Percentiles rank a stretch among this genome's conserved stretches.
These are phyloP conservation scores for Glebionis coronaria DNA, from an alignment of 129 eudicot species.

Conservation along the genomic window DNA sequence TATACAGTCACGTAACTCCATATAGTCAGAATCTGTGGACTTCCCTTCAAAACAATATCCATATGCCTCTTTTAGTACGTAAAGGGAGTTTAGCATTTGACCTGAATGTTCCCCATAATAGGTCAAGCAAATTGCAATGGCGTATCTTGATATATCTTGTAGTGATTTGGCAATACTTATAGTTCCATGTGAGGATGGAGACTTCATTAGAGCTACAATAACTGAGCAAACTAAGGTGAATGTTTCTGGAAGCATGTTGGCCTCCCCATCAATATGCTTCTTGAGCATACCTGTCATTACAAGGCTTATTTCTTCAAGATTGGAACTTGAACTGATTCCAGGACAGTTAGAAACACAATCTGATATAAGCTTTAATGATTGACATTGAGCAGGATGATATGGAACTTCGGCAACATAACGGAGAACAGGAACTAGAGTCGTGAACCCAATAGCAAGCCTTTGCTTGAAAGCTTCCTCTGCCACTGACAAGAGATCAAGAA, in stretches of 20 bases:
- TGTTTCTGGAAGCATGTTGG: constrained; percentile 77
- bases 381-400: constrained; percentile 76
- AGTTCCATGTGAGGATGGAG: constrained; percentile 60
- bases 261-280: constrained; percentile 65
- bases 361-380: constrained; percentile 58
- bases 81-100: constrained; percentile 64
- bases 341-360: constrained; percentile 68
- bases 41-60: constrained; percentile 45
- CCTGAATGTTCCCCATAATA: constrained; percentile 35
- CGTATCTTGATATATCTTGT: constrained; percentile 55
- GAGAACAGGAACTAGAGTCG: constrained; percentile 72
- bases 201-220: constrained; percentile 71
- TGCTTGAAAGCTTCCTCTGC: constrained; percentile 70
- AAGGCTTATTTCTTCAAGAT: constrained; percentile 58
- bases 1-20: constrained; percentile 44
- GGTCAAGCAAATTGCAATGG: constrained; percentile 48
- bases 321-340: constrained; percentile 68
- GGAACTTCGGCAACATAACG: constrained; percentile 80
- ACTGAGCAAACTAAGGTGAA: constrained; percentile 66
- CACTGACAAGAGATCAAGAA: constrained; percentile 73
- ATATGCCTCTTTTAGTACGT: constrained; percentile 81
- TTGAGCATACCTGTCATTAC: constrained; percentile 62
- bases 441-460: constrained; percentile 84
- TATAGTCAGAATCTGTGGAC: constrained; percentile 21
- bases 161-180: constrained; percentile 41